Evolutionary conservation across 352 stramenopile genomes (phyloP).

Genomic region (Pythium pyrilobum): DNA sequence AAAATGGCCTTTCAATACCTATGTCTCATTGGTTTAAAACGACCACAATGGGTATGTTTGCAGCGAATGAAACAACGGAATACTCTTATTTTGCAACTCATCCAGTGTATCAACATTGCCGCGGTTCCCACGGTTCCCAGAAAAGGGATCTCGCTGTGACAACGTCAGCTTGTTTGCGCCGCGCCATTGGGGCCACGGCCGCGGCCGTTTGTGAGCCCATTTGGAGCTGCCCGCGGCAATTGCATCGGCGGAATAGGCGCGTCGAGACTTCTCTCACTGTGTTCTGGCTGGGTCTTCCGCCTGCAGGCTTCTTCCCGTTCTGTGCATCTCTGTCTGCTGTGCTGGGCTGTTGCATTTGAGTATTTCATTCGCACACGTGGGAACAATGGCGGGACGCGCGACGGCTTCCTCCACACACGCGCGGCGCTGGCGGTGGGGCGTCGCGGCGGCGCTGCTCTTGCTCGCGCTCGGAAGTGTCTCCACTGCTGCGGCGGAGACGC

Average conservation of each 20-base stretch:
- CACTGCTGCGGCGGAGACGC: background rate
- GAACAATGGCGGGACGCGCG: too few relatives aligned
- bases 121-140: background rate
- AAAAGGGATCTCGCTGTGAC: slow-evolving; percentile 12
- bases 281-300: too few relatives aligned
- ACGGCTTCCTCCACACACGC: background rate
- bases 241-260: slow-evolving; percentile 19
- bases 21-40: background rate
- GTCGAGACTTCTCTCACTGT: too few relatives aligned
- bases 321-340: too few relatives aligned
- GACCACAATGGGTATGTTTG: background rate
- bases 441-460: slow-evolving; percentile 1
- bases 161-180: slow-evolving; percentile 12
- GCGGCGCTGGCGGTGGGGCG: background rate
- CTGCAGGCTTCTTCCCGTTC: too few relatives aligned
- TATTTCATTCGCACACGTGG: too few relatives aligned
- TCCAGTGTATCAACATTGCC: background rate
- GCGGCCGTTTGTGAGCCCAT: background rate
- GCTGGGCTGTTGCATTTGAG: too few relatives aligned
- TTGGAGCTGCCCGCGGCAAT: background rate
- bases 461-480: background rate
- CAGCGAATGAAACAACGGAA: background rate
- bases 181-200: slow-evolving; percentile 15
- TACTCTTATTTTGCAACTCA: background rate
- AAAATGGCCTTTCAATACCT: background rate